Evolutionary conservation across 257 asterid species (phyloP), one percentile per base, ranked within the genome.

Genomic region (Solanum appendiculatum): DNA sequence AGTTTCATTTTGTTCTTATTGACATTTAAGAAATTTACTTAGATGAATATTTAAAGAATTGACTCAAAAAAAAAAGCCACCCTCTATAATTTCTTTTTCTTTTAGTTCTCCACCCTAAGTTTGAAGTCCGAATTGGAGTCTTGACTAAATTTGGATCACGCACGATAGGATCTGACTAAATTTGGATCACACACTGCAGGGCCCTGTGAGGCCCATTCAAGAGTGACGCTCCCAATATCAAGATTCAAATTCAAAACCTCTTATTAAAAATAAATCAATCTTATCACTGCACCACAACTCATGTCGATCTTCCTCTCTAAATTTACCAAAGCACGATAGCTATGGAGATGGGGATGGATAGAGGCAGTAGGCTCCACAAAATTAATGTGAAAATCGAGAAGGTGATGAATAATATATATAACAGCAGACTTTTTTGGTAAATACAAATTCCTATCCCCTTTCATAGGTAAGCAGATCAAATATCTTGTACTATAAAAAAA

Each of bases 211-310:
- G n/a, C n/a, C n/a, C n/a, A n/a, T n/a, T n/a, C n/a, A n/a, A n/a
- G n/a, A n/a, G n/a, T n/a, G n/a, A n/a, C n/a, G 2, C 42, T 39
- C 3, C 3, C 2, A 7, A 39, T 0, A 39, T 42, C 18, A 46
- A 46, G 0, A 46, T 46, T 46, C 0, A 0, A 46, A 46, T 2
- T 2, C 4, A 6, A 46, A 2, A 46, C 0, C 1, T 46, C 0
- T 13, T 46, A 46, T 46, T 1, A 46, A 46, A 2, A 48, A 15
- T 48, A 48, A 15, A 48, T 14, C 3, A 15, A 0, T 15, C 8
- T 15, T 0, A 48, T 0, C 0, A 48, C 0, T 48, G 0, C 1
- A 15, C 7, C 1, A 51, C 23, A 0, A 51, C 9, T 51, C n/a
- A 1, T 0, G 4, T 18, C 2, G 10, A 18, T 56, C 25, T 54